Conservation (phyloP, 202 grass and related monocot genomes). For the Panicum virgatum region DNA sequence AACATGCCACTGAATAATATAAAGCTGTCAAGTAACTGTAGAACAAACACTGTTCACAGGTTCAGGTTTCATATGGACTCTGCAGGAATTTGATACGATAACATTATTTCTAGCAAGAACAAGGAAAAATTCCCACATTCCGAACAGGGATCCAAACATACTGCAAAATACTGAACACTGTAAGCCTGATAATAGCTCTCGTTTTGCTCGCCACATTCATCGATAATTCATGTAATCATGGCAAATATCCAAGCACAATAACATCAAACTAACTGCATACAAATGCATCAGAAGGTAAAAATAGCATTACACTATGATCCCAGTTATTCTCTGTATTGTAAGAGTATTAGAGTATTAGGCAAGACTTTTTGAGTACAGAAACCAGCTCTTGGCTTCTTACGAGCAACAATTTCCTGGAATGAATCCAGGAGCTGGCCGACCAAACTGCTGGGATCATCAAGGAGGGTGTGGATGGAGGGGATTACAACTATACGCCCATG, state of each 20-base stretch:
- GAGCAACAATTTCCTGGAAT: conserved; percentile 80
- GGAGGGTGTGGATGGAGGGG: conserved; percentile 78
- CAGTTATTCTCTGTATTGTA: conserved; percentile 6
- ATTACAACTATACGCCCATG: conserved; percentile 86
- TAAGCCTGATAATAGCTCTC: not conserved
- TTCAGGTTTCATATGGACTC: not conserved
- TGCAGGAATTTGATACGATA: not conserved
- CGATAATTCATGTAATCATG: conserved; percentile 12
- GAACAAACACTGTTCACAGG: not conserved
- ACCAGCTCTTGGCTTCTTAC: conserved; percentile 70
- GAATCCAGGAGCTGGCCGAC: conserved; percentile 90
- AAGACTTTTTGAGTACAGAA: conserved; percentile 51
- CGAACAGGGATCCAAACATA: not conserved
- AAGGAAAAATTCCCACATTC: not conserved
- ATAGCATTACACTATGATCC: conserved; percentile 30
- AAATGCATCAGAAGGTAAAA: conserved; percentile 20
- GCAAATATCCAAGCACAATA: conserved; percentile 8
- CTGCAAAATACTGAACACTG: not conserved
- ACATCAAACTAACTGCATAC: conserved; percentile 25
- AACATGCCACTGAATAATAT: not conserved
- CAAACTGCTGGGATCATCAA: conserved; percentile 86
- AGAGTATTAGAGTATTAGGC: conserved; percentile 38
- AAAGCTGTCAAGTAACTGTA: not conserved
- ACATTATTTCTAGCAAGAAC: not conserved
- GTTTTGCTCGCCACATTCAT: not conserved